Evolutionary conservation across 768 basidiomycete species (phyloP), one percentile per base, ranked within the genome.

Genomic region (Suillus sp.): DNA sequence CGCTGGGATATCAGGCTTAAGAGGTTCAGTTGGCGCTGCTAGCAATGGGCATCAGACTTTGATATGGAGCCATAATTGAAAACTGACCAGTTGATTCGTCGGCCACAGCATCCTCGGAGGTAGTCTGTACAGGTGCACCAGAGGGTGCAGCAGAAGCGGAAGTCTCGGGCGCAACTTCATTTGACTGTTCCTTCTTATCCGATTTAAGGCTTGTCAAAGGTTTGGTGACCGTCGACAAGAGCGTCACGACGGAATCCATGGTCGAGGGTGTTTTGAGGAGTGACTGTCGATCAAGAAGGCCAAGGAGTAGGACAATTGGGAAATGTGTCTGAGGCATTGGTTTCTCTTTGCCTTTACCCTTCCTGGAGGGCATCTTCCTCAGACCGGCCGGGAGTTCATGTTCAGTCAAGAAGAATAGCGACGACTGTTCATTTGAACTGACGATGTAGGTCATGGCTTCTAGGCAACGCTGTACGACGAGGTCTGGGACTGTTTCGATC

Each of bases 291-390:
- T 98, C 96, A 59, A 99, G 83, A 14, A 99, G 82, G 35, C 91
- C 86, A 30, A 99, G 84, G 5, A 99, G 80, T 8, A 96, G 82
- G 59, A 96, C 94, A 61, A 99, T 88, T 6, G 96, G 96, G 74
- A 91, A 97, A 68, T 96, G 91, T 0, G 89, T 89, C 70, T 92
- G 91, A 0, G 90, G 81, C 3, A 79, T 78, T 68, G 89, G 90
- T 70, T 91, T 94, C 72, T 98, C 96, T 75, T 97, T 98, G 25
- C 94, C 96, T 76, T 97, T 98, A 10, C 95, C 95, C 75, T 97
- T 97, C 77, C 91, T 93, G 22, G 85, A 84, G 8, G 82, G 76
- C 14, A 81, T 75, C 67, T 87, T 85, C 66, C 87, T 86, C 18
- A 96, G 82, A 51, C 91, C 90, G n/a, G 82, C 83, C 7, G 91